Evolutionary conservation across 805 yeast species (phyloP), one percentile per base, ranked within the genome.

Genomic region (Saturnispora diversa): DNA sequence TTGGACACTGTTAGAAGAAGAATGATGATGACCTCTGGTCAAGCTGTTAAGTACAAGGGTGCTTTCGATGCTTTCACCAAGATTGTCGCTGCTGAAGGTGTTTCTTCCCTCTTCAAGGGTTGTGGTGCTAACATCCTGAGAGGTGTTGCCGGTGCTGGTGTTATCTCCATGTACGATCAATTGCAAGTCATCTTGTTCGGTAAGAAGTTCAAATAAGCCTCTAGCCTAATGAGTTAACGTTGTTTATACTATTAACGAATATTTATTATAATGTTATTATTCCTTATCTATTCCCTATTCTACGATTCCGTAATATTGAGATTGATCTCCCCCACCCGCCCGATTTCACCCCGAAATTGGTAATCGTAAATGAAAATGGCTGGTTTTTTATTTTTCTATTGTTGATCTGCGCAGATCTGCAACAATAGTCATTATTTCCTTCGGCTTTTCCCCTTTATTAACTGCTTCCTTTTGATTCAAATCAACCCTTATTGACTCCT

Each of bases 91-190:
- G 86, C 92, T 66, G 96, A 88, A 74, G 97, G 97, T 85, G 70
- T 84, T 60, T 62, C 65, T 48, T 85, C 97, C 60, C 77, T 87
- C 72, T 87, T 87, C 90, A 88, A 85, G 80, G 97, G 97, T 77
- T 87, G 95, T 73, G 95, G 90, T 81, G 96, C 97, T 70, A 87
- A 87, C 92, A 87, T 87, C 80, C 79, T 87, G 72, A 87, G 97
- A 83, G 96, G 96, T 85, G 95, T 87, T 67, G 97, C 97, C 71
- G 95, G 95, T 80, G 97, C 97, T 66, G 95, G 95, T 84, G 97
- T 88, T 62, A 85, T 87, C 70, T 87, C 97, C 75, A 64, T 88
- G 78, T 87, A 88, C 77, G 97, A 88, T 72, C 95, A 87, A 76
- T 75, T 87, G 69, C 96, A 87, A 76, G 70, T 87, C 73, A 80